Evolutionary conservation across 2,329 filamentous ascomycete genomes (phyloP).

Genomic region (Aspergillus sp.): DNA sequence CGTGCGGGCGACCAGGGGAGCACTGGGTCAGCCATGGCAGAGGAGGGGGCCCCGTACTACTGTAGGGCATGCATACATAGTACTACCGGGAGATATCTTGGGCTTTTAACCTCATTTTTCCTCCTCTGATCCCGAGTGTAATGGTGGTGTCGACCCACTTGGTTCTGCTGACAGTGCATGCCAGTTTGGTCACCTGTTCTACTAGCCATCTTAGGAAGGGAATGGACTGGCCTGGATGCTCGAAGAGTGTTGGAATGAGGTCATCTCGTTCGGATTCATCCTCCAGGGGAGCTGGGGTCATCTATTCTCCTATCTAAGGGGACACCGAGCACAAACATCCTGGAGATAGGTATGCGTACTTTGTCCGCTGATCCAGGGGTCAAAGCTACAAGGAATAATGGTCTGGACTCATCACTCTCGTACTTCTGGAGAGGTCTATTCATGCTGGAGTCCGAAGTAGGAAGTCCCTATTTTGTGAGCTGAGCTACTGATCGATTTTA

Average conservation of each 20-base stretch:
- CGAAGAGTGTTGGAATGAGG: background rate
- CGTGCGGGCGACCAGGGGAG: background rate
- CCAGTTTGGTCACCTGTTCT: conserved; percentile 24
- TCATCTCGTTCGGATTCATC: conserved; percentile 1
- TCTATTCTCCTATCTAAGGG: background rate
- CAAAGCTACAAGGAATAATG: background rate
- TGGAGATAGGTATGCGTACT: background rate
- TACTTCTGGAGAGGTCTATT: background rate
- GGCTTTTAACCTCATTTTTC: background rate
- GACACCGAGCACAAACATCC: background rate
- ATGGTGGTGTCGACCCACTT: conserved; percentile 19
- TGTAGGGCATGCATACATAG: conserved; percentile 8
- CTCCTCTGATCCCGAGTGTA: background rate
- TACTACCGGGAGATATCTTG: conserved; percentile 7
- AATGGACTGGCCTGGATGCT: conserved; percentile 13
- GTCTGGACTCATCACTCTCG: background rate
- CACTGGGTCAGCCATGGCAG: background rate
- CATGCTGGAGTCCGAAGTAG: background rate
- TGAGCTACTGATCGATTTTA: background rate
- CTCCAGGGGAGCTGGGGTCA: background rate
- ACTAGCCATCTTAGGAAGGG: conserved; percentile 18
- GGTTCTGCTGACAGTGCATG: conserved; percentile 26
- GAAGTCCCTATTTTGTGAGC: background rate
- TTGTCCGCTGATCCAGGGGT: background rate
- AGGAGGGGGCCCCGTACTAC: background rate